Percentiles rank a stretch among this genome's conserved stretches.
These are phyloP conservation scores for Corynespora cassiicola DNA, from an alignment of 2,329 filamentous ascomycete genomes.

Conservation along the genomic window DNA sequence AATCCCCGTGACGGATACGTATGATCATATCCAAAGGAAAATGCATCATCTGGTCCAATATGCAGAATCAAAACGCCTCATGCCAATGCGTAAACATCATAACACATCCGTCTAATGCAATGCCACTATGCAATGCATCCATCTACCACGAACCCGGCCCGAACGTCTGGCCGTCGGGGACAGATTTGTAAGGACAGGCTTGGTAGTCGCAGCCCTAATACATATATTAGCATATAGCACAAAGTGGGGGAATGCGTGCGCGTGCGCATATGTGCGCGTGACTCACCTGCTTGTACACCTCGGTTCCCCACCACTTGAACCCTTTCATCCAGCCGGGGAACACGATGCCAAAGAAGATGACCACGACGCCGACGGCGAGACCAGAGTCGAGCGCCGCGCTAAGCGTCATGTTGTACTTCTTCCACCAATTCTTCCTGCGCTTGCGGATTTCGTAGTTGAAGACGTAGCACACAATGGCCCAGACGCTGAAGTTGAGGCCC, in stretches of 20 bases:
- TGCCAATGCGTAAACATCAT: too few species aligned
- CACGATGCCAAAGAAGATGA: slow-evolving; percentile 87
- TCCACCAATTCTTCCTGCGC: slow-evolving; percentile 79
- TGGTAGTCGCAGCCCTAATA: slow-evolving; percentile 78
- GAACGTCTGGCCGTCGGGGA: slow-evolving; percentile 50
- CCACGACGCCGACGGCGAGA: slow-evolving; percentile 79
- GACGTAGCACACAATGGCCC: slow-evolving; percentile 82
- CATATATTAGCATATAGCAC: slow-evolving; percentile 14
- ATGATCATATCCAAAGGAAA: background rate
- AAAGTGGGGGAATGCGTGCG: background rate
- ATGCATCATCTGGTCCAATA: background rate
- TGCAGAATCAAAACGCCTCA: background rate
- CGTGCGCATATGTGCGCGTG: background rate
- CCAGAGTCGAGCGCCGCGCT: slow-evolving; percentile 84
- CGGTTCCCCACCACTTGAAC: slow-evolving; percentile 89
- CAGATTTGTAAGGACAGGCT: slow-evolving; percentile 73
- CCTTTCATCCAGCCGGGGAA: slow-evolving; percentile 76
- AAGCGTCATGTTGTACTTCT: slow-evolving; percentile 89
- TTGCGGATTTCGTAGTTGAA: slow-evolving; percentile 81
- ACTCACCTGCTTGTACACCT: slow-evolving; percentile 73
- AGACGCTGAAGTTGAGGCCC: slow-evolving; percentile 86
- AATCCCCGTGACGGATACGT: too few species aligned
- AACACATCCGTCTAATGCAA: too few species aligned
- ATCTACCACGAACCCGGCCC: slow-evolving; percentile 40
- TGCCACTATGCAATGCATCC: slow-evolving; percentile 9